Base-by-base conservation (phyloP, 2,329 filamentous ascomycete species). In the Exophiala sp. region DNA sequence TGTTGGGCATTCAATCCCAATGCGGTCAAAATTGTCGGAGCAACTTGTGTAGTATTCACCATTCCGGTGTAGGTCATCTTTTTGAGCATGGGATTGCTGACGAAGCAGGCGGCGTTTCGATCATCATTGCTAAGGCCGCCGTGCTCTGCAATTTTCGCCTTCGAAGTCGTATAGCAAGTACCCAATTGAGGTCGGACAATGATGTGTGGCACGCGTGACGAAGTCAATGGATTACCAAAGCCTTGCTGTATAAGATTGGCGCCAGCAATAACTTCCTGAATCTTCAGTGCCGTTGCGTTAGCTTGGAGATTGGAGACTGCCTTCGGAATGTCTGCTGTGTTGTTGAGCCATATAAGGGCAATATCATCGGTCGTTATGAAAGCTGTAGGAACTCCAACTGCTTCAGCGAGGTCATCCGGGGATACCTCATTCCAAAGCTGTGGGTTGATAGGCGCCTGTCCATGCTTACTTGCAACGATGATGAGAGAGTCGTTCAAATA, bases 181-280 rank as follows among this genome's bases (percentile, higher is more conserved):
- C 66, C 66, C 2, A 58, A 39, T 12, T 62, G 45, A 2, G 64
- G 66, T 24, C 54, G 42, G 2, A 68, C 58, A 33, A 68, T 67
- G 50, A 68, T 65, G 52, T 68, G 59, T 3, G 66, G 66, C 5
- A 68, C 66, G 24, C 64, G 61, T 6, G 66, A 64, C 40, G 64
- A 64, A 4, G 39, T 63, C 9, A 43, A 18, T 1, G 65, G 65
- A 47, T 67, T 52, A 24, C 66, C 66, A 52, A 64, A 66, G 24
- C 66, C 64, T 10, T 54, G 33, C 9, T 56, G 50, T 2, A 47
- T 57, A 3, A 35, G 33, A 9, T 35, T 9, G 8, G 33, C n/a
- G 9, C 33, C 33, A n/a, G 33, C n/a, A 35, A 35, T 9, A 2
- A 9, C 9, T 35, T 9, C n/a, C n/a, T 35, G 33, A n/a, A 35